Conservation (phyloP, 2,329 filamentous ascomycete genomes). For the Fusarium robinianum region DNA sequence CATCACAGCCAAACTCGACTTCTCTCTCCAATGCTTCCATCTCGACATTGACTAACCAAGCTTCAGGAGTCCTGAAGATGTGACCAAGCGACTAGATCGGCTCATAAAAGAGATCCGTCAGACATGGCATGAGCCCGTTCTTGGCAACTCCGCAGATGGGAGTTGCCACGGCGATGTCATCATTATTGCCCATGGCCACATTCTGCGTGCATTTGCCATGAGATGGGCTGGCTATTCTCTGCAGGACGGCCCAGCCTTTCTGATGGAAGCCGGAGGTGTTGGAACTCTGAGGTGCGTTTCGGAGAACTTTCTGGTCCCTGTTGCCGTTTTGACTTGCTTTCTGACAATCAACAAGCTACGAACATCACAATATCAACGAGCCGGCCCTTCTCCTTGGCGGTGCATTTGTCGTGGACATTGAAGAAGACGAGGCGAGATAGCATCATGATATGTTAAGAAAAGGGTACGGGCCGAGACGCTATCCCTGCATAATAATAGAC, state of each 20-base stretch:
- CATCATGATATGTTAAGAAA: not conserved
- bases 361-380: slow-evolving; percentile 77
- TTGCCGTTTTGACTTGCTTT: not conserved
- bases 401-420: slow-evolving; percentile 61
- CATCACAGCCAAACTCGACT: not conserved
- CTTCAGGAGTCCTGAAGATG: slow-evolving; percentile 68
- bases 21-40: slow-evolving; percentile 7
- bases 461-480: slow-evolving; percentile 1
- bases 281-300: slow-evolving; percentile 73
- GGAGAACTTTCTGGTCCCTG: not conserved
- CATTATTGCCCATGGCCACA: slow-evolving; percentile 88
- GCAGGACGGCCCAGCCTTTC: slow-evolving; percentile 74
- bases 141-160: slow-evolving; percentile 56
- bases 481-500: slow-evolving; percentile 12
- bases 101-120: slow-evolving; percentile 76
- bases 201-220: slow-evolving; percentile 84
- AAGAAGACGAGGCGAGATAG: slow-evolving; percentile 17
- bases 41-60: slow-evolving; percentile 12
- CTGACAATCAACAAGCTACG: slow-evolving; percentile 61
- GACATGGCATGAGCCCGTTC: slow-evolving; percentile 65
- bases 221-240: slow-evolving; percentile 79
- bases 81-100: slow-evolving; percentile 72
- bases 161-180: slow-evolving; percentile 47
- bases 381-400: slow-evolving; percentile 80
- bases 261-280: slow-evolving; percentile 88